Conservation (phyloP, 2,329 filamentous ascomycete species). For the Alternaria sp. region DNA sequence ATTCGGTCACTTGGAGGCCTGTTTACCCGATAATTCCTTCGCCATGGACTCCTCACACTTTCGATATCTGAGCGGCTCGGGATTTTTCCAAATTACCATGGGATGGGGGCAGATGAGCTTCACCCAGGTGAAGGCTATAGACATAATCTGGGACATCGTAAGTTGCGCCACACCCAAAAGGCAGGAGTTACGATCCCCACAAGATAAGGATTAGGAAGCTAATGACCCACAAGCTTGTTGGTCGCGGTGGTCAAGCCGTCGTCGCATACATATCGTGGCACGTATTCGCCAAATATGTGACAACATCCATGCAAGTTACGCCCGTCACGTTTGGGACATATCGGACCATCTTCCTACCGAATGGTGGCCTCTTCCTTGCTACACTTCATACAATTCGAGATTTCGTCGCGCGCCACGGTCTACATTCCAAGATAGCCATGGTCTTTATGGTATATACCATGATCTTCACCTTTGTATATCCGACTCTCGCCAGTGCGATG, state of each 20-base stretch:
- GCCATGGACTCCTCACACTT: background rate
- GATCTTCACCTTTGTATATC: conserved; percentile 20
- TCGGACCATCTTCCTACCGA: conserved; percentile 21
- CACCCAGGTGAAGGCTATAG: conserved; percentile 24
- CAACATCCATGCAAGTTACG: conserved; percentile 23
- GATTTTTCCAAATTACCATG: conserved; percentile 31
- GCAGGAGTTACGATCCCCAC: too few relatives aligned
- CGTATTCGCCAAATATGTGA: conserved; percentile 25
- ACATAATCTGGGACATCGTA: conserved; percentile 30
- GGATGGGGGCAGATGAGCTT: conserved; percentile 21
- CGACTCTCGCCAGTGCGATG: conserved; percentile 28
- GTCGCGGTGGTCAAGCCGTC: conserved; percentile 23
- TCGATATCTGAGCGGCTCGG: conserved; percentile 11
- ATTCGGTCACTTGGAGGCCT: too few relatives aligned
- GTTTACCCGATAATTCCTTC: conserved; percentile 18
- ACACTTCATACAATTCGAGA: conserved; percentile 4
- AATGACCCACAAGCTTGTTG: background rate
- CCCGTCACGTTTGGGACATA: conserved; percentile 27
- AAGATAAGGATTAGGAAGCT: too few relatives aligned
- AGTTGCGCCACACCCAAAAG: background rate
- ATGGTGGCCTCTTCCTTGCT: conserved; percentile 1
- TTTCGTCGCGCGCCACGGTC: conserved; percentile 7
- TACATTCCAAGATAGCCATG: conserved; percentile 25
- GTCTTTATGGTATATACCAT: conserved; percentile 26
- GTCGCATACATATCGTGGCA: conserved; percentile 24